Base-by-base conservation (phyloP, 1,139 yeast species). In the Pichia sp. region DNA sequence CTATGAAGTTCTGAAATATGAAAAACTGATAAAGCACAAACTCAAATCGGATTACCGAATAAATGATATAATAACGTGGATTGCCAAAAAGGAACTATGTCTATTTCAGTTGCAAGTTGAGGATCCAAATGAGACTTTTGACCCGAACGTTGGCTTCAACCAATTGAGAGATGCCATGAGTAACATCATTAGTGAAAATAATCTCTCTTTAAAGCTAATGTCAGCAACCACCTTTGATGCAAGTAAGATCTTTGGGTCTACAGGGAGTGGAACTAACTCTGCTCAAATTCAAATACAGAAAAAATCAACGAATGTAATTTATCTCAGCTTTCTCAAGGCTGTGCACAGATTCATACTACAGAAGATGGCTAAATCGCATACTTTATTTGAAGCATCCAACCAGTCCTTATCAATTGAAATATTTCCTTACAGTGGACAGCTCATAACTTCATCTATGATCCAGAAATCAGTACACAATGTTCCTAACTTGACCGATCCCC, bases 291-390 rank as follows among this genome's bases (percentile, higher is more conserved):
- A 39, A 13, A 32, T 38, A 14, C 40, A 47, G 9, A 46, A 39
- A 14, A 50, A 55, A 29, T 52, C 59, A 9, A 39, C 50, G 10
- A 52, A 52, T 28, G 53, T 55, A 12, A 39, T 55, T 2, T 56
- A 58, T 34, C 41, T 58, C 20, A 56, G 58, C 30, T 56, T 58
- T 26, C 39, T 58, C 15, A 44, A 58, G 35, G 60, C 60, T 2
- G 51, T 58, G 15, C 53, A 55, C 23, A 52, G 47, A 40, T 44
- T 33, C 26, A 21, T 56, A 3, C 37, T 53, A 4, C 37, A 44
- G 37, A 46, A 44, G 32, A 35, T 55, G 22, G 39, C 53, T 1
- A 41, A 35, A 13, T 20, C 34, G 3, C 54, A 52, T 32, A 26
- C 34, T 2, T 36, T 50, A 5, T 39, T 44, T 21, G 46, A 39